Evolutionary conservation across 768 basidiomycete species (phyloP).

Genomic region (Kwoniella pini): DNA sequence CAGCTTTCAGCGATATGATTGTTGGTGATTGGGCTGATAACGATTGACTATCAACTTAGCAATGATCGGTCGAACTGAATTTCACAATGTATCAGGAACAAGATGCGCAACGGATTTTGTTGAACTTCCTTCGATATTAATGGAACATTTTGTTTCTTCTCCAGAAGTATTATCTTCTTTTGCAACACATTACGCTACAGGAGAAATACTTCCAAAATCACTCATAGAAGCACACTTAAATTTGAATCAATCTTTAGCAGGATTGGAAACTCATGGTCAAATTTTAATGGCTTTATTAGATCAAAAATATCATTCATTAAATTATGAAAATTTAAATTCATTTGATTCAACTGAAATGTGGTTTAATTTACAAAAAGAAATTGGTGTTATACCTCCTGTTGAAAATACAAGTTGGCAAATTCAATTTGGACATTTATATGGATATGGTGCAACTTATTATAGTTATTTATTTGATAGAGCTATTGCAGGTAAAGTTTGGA

Average conservation of each 20-base stretch:
- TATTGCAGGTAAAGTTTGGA: constrained; percentile 90
- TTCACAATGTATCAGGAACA: constrained; percentile 96
- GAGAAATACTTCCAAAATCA: constrained; percentile 50
- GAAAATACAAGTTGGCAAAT: constrained; percentile 88
- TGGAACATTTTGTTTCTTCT: constrained; percentile 95
- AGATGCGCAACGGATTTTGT: constrained; percentile 98
- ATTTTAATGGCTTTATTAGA: constrained; percentile 87
- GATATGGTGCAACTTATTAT: constrained; percentile 97
- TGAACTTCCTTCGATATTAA: constrained; percentile 94
- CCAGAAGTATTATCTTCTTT: constrained; percentile 74
- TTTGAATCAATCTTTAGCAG: constrained; percentile 50
- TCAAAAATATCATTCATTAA: constrained; percentile 81
- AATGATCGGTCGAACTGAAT: constrained; percentile 96
- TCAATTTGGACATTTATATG: constrained; percentile 91
- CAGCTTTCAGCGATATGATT: too few species aligned
- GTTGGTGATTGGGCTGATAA: too few species aligned
- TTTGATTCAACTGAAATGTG: constrained; percentile 76
- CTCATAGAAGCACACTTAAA: constrained; percentile 50
- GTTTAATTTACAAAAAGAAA: constrained; percentile 59
- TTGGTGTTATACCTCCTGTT: constrained; percentile 80
- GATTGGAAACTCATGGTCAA: constrained; percentile 85
- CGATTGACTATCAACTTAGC: constrained; percentile 61
- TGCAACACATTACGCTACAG: constrained; percentile 55
- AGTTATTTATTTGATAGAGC: constrained; percentile 95
- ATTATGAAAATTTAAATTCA: constrained; percentile 58